Evolutionary conservation across 1,139 yeast species (phyloP).

Genomic region (Saccharomyces uvarum): DNA sequence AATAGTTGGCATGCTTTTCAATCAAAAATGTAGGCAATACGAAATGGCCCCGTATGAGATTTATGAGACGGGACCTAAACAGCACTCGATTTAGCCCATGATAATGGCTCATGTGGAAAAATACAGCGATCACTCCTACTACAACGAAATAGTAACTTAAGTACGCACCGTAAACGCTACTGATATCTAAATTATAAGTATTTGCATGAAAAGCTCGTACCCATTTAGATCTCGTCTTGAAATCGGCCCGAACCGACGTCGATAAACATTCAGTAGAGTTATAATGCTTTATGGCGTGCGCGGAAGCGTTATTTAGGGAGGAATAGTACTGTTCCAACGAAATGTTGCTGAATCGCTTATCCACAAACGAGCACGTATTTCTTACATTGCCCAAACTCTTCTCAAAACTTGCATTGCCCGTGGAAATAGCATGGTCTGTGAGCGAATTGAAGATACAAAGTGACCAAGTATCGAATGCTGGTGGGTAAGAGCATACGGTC

Average conservation of each 20-base stretch:
- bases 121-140: constrained; percentile 7
- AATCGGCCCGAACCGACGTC: background rate
- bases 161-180: constrained; percentile 11
- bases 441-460: constrained; percentile 2
- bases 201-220: constrained; percentile 16
- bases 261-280: background rate
- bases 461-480: constrained; percentile 4
- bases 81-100: constrained; percentile 10
- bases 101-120: constrained; percentile 10
- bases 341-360: background rate
- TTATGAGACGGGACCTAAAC: constrained; percentile 6
- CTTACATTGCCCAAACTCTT: constrained; percentile 1
- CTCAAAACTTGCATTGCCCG: constrained; percentile 1
- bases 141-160: constrained; percentile 13
- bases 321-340: background rate
- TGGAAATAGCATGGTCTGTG: background rate
- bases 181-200: constrained; percentile 15
- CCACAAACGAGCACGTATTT: constrained; percentile 1
- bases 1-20: constrained; percentile 16
- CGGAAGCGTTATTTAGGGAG: background rate
- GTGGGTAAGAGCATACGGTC: constrained; percentile 2
- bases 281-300: constrained; percentile 1
- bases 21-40: constrained; percentile 14
- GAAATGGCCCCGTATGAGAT: constrained; percentile 13
- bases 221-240: constrained; percentile 5